Percentiles rank a stretch among this genome's conserved stretches.
These are phyloP conservation scores for Linanthus parryae DNA, from an alignment of 148 eudicot species.

Conservation along the genomic window DNA sequence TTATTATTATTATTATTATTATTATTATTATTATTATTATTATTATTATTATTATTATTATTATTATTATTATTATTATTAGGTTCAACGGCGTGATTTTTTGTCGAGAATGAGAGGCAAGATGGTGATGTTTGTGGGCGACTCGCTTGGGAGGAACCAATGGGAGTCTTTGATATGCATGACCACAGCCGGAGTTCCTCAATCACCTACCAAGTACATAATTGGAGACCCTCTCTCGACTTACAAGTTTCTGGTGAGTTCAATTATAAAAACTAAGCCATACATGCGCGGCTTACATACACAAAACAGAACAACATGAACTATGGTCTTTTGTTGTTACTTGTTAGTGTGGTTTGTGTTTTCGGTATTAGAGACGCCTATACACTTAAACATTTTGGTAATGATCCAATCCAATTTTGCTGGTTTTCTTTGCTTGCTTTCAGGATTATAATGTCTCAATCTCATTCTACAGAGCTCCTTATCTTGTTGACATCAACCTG, in stretches of 20 bases:
- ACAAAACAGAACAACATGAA: too few relatives aligned
- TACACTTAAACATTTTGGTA: too few relatives aligned
- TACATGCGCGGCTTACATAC: too few relatives aligned
- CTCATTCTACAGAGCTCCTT: constrained; percentile 61
- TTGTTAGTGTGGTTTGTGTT: background rate
- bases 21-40: too few relatives aligned
- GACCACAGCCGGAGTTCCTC: constrained; percentile 42
- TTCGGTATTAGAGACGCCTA: too few relatives aligned
- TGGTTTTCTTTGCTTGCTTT: too few relatives aligned
- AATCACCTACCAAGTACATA: constrained; percentile 32
- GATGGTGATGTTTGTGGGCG: constrained; percentile 81
- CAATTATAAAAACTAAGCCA: too few relatives aligned
- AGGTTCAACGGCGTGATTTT: constrained; percentile 57
- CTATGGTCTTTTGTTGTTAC: background rate
- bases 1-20: too few relatives aligned
- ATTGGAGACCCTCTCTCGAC: constrained; percentile 51
- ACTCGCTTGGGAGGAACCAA: constrained; percentile 72
- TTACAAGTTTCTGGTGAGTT: constrained; percentile 42
- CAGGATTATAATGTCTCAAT: constrained; percentile 65
- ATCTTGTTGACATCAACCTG: constrained; percentile 63
- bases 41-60: too few relatives aligned
- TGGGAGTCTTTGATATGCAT: constrained; percentile 84
- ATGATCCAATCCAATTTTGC: too few relatives aligned
- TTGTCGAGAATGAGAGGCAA: constrained; percentile 49
- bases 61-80: too few relatives aligned